Evolutionary conservation across 208 protist species (phyloP).

Genomic region (Leishmania tarentolae): DNA sequence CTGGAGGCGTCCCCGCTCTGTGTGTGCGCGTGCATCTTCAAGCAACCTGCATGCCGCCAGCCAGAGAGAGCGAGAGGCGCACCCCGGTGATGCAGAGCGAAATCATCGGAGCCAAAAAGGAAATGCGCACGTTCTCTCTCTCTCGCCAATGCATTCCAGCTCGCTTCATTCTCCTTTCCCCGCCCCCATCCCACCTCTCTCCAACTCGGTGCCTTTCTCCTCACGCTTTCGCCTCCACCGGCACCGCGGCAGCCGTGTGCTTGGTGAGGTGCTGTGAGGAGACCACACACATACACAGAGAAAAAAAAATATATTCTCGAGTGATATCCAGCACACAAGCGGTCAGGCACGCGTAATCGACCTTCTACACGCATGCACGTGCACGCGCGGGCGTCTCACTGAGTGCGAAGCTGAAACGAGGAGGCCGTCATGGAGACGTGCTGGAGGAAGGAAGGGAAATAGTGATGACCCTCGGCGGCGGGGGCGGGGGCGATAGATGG

Average conservation of each 20-base stretch:
- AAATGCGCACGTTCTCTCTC: background rate
- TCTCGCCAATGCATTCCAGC: background rate
- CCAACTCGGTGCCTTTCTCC: too few species aligned
- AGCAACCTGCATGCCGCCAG: background rate
- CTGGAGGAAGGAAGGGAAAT: background rate
- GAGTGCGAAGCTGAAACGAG: too few species aligned
- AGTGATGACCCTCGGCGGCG: background rate
- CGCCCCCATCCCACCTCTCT: too few species aligned
- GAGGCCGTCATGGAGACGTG: too few species aligned
- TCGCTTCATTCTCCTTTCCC: background rate
- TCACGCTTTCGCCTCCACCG: background rate
- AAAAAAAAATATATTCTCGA: too few species aligned
- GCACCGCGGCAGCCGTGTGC: too few species aligned
- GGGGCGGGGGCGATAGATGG: background rate
- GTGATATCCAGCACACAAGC: too few species aligned
- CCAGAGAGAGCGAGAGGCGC: background rate
- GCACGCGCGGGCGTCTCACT: too few species aligned
- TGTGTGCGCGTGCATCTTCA: background rate
- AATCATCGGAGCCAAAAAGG: background rate
- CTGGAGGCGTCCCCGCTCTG: background rate
- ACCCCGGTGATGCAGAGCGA: background rate
- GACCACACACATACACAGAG: background rate
- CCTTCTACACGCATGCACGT: too few species aligned
- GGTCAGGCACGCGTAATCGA: too few species aligned
- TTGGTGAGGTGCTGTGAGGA: background rate